Conservation (phyloP, 176 grass and related monocot genomes). For the Raddia distichophylla region DNA sequence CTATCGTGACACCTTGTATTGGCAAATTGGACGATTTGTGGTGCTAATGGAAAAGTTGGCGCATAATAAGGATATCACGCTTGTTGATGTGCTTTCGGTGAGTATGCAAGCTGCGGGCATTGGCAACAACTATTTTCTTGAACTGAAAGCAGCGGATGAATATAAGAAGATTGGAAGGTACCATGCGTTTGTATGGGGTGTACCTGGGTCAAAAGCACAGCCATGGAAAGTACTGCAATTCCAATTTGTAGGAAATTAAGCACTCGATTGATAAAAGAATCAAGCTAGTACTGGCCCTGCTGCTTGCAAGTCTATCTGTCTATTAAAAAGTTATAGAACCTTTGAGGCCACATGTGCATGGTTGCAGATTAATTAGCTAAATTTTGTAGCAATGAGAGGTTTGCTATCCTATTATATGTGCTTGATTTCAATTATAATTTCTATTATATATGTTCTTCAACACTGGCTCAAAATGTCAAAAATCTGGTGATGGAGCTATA, state of each 20-base stretch:
- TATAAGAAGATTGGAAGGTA: constrained; percentile 40
- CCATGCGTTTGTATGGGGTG: constrained; percentile 29
- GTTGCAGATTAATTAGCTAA: neutral
- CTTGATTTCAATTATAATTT: neutral
- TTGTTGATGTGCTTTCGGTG: constrained; percentile 39
- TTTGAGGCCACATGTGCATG: neutral
- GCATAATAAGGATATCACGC: constrained; percentile 25
- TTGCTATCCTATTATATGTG: neutral
- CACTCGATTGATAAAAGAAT: neutral
- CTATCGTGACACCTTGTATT: constrained; percentile 19
- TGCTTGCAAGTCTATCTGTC: neutral
- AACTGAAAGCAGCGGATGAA: constrained; percentile 35
- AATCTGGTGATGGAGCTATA: neutral
- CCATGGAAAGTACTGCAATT: constrained; percentile 43
- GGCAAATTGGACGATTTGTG: constrained; percentile 42
- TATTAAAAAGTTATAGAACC: neutral
- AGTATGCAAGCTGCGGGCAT: constrained; percentile 19
- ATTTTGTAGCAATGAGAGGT: neutral
- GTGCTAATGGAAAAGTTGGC: constrained; percentile 23
- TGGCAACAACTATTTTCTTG: constrained; percentile 42
- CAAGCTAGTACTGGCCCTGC: neutral
- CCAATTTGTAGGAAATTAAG: constrained; percentile 18
- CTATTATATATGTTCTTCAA: neutral
- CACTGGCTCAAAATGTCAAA: neutral
- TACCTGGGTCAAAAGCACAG: neutral